These are phyloP conservation scores for Paspalum vaginatum DNA, from an alignment of 176 grass and related monocot species.

Conservation along the genomic window DNA sequence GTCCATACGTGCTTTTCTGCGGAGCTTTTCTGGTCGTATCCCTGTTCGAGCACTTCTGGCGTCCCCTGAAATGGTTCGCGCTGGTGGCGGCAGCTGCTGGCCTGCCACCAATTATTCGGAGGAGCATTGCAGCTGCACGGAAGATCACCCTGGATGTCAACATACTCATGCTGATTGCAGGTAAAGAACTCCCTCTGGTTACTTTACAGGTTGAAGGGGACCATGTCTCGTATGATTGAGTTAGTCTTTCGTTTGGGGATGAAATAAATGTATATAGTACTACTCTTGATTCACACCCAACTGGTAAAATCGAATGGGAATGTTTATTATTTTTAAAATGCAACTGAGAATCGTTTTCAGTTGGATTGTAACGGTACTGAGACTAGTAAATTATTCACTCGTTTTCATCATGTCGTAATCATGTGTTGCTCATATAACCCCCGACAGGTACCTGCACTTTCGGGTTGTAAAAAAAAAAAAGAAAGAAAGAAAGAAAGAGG, in stretches of 20 bases:
- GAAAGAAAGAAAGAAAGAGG: no score
- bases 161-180: constrained; percentile 97
- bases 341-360: background rate
- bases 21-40: constrained; percentile 65
- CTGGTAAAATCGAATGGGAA: background rate
- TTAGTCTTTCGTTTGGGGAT: background rate
- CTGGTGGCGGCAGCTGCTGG: constrained; percentile 52
- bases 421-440: background rate
- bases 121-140: constrained; percentile 62
- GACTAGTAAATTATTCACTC: background rate
- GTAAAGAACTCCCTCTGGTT: constrained; percentile 31
- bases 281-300: background rate
- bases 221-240: background rate
- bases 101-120: constrained; percentile 47
- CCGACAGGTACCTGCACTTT: background rate
- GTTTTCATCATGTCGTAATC: background rate
- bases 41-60: constrained; percentile 77
- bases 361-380: background rate
- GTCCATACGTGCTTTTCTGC: constrained; percentile 67
- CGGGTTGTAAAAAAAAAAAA: background rate
- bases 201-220: background rate
- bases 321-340: background rate
- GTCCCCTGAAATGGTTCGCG: constrained; percentile 77
- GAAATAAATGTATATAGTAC: background rate
- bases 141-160: constrained; percentile 85